Evolutionary conservation across 805 yeast species (phyloP).

Genomic region (Pichia occidentalis): DNA sequence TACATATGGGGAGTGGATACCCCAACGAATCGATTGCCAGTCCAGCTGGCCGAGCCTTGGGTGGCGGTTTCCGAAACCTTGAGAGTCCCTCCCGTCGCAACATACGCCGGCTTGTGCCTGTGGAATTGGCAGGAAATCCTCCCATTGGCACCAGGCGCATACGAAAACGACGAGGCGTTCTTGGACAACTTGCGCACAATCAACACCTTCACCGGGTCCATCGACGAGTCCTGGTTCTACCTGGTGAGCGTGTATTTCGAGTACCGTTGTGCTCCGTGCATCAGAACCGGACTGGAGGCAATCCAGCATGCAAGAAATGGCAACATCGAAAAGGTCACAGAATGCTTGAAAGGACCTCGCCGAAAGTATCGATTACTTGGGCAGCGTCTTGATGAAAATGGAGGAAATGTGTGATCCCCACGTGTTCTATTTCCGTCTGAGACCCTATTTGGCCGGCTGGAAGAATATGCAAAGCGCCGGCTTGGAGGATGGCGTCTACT

Average conservation of each 20-base stretch:
- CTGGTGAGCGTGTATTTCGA: constrained; percentile 84
- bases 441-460: constrained; percentile 95
- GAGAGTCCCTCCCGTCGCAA: constrained; percentile 78
- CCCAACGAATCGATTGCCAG: constrained; percentile 61
- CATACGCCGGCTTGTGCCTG: constrained; percentile 79
- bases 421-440: constrained; percentile 73
- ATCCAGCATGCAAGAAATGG: constrained; percentile 47
- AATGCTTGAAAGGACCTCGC: constrained; percentile 59
- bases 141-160: constrained; percentile 30
- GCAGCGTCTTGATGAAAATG: constrained; percentile 69
- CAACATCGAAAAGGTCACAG: constrained; percentile 36
- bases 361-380: constrained; percentile 65
- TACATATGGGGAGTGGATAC: constrained; percentile 78
- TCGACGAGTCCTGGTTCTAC: constrained; percentile 93
- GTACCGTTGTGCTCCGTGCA: constrained; percentile 66
- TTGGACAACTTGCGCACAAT: constrained; percentile 70
- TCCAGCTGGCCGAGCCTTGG: constrained; percentile 65
- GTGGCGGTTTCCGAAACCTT: constrained; percentile 49
- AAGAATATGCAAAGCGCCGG: constrained; percentile 86
- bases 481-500: constrained; percentile 64
- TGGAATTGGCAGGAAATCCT: constrained; percentile 77
- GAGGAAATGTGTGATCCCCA: constrained; percentile 95
- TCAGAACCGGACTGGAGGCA: constrained; percentile 63
- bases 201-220: constrained; percentile 81
- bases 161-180: constrained; percentile 27